phyloP scores from a whole-genome alignment of 2,329 filamentous ascomycete genomes.

The Rhynchosporium graminicola region DNA sequence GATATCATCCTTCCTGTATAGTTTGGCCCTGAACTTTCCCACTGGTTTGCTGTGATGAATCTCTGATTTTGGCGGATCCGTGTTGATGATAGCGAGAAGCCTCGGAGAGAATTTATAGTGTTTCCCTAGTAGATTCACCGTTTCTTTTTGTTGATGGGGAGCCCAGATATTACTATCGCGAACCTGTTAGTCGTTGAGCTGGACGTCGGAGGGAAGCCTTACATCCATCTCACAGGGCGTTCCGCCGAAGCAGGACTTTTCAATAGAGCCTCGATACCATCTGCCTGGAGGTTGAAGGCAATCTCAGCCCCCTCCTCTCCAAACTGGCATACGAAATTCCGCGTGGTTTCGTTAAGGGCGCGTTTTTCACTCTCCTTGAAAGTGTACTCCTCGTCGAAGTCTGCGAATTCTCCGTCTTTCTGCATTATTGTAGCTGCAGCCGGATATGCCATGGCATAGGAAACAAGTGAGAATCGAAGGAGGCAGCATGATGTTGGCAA shows the following conservation, averaged over 20 bases:
- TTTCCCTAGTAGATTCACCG: slow-evolving; percentile 56
- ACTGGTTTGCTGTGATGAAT: slow-evolving; percentile 20
- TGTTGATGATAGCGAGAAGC: slow-evolving; percentile 63
- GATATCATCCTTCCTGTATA: slow-evolving; percentile 32
- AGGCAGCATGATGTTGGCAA: slow-evolving; percentile 21
- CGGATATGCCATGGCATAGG: slow-evolving; percentile 2
- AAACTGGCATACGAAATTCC: slow-evolving; percentile 68
- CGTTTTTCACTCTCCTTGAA: slow-evolving; percentile 48
- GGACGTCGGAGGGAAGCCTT: slow-evolving; percentile 27
- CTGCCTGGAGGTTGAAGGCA: slow-evolving; percentile 53
- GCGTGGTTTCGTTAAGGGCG: slow-evolving; percentile 45
- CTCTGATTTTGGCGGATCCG: slow-evolving; percentile 47
- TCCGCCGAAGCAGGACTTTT: slow-evolving; percentile 37
- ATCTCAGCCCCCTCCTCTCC: slow-evolving; percentile 56
- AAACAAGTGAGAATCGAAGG: slow-evolving; percentile 13
- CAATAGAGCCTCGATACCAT: slow-evolving; percentile 47
- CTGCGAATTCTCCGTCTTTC: slow-evolving; percentile 27
- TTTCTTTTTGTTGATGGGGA: slow-evolving; percentile 58
- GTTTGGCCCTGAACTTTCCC: slow-evolving; percentile 18
- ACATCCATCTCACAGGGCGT: slow-evolving; percentile 70
- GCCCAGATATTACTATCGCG: slow-evolving; percentile 66
- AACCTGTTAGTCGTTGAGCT: slow-evolving; percentile 19
- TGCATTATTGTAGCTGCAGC: slow-evolving; percentile 25
- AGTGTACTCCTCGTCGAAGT: slow-evolving; percentile 54
- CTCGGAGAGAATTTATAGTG: slow-evolving; percentile 70